Percentiles rank a stretch among this genome's conserved stretches.
Evolutionary conservation across 129 eudicot species (phyloP).

Genomic region (sunflower (Helianthus annuus)): HanXRQr2.0-SUNRISE NC_035443.2:89148213-89148712

Average conservation of each 20-base stretch:
- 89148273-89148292: background rate
- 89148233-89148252: conserved; percentile 49
- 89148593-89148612: conserved; percentile 16
- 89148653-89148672: conserved; percentile 16
- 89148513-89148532: conserved; percentile 14
- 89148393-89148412: background rate
- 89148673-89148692: conserved; percentile 5
- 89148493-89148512: background rate
- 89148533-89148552: conserved; percentile 20
- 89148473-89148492: no score
- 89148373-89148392: conserved; percentile 15
- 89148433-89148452: background rate
- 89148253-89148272: background rate
- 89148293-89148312: background rate
- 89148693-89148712: background rate
- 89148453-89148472: background rate
- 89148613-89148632: conserved; percentile 7
- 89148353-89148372: background rate
- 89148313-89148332: background rate
- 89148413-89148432: background rate
- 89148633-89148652: conserved; percentile 23
- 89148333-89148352: background rate
- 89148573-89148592: background rate
- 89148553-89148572: conserved; percentile 5
- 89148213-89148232: conserved; percentile 85